A percentile compares a stretch with the other conserved stretches of the same genome.
phyloP scores from a whole-genome alignment of 164 flowering plant genomes.

The Akebia trifoliata region DNA sequence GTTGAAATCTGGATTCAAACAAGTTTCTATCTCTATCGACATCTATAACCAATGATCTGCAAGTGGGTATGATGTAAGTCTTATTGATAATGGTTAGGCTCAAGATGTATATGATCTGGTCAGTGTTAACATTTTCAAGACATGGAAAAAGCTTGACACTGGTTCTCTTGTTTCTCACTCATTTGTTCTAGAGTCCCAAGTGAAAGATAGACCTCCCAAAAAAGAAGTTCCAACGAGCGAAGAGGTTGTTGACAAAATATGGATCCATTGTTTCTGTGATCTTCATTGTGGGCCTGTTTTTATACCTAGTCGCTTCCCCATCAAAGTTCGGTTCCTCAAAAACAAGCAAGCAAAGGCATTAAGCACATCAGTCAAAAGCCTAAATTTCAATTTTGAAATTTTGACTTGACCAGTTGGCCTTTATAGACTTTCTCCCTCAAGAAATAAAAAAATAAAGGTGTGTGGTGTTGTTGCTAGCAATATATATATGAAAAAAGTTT shows the following conservation, averaged over 20 bases:
- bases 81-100: slow-evolving; percentile 76
- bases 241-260: slow-evolving; percentile 79
- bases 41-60: slow-evolving; percentile 82
- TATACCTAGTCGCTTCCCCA: slow-evolving; percentile 60
- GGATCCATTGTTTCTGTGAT: slow-evolving; percentile 76
- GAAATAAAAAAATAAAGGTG: too few species aligned
- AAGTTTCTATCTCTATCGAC: slow-evolving; percentile 77
- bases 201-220: slow-evolving; percentile 67
- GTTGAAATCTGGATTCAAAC: slow-evolving; percentile 77
- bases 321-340: slow-evolving; percentile 68
- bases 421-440: too few species aligned
- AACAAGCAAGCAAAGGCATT: slow-evolving; percentile 81
- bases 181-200: slow-evolving; percentile 70
- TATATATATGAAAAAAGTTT: too few species aligned
- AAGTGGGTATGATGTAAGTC: slow-evolving; percentile 81
- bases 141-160: slow-evolving; percentile 98
- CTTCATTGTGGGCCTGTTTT: slow-evolving; percentile 53
- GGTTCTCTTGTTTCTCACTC: slow-evolving; percentile 71
- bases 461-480: too few species aligned
- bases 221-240: slow-evolving; percentile 82
- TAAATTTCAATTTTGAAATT: too few species aligned
- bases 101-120: slow-evolving; percentile 53
- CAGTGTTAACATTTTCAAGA: slow-evolving; percentile 63
- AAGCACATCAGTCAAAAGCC: too few species aligned
- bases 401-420: too few species aligned